Evolutionary conservation across 176 grass and related monocot genomes (phyloP).

Genomic region (Triticum dicoccoides): DNA sequence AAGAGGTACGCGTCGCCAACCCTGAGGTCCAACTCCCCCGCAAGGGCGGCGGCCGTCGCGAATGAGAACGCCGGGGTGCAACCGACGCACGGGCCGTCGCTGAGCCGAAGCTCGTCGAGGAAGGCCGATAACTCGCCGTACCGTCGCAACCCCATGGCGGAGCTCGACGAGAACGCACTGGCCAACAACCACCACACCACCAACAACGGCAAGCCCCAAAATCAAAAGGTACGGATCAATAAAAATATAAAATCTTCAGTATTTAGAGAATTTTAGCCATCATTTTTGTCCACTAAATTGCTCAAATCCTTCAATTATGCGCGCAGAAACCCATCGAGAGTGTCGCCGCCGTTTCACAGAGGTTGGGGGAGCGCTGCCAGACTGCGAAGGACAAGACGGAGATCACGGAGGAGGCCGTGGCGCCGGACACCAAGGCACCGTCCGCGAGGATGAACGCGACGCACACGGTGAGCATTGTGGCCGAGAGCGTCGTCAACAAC

Average conservation of each 20-base stretch:
- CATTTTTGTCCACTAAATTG: not conserved
- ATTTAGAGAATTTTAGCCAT: not conserved
- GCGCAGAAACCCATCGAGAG: slow-evolving; percentile 33
- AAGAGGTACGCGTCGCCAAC: slow-evolving; percentile 70
- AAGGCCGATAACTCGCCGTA: slow-evolving; percentile 75
- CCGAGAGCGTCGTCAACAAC: slow-evolving; percentile 44
- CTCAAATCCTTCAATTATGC: not conserved
- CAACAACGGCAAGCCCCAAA: slow-evolving; percentile 46
- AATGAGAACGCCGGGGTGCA: slow-evolving; percentile 49
- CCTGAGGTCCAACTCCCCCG: slow-evolving; percentile 61
- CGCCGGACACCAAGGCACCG: slow-evolving; percentile 22
- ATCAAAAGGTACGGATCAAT: slow-evolving; percentile 53
- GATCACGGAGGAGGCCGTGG: slow-evolving; percentile 1
- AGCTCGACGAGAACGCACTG: slow-evolving; percentile 66
- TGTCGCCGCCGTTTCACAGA: slow-evolving; percentile 11
- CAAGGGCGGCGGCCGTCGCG: slow-evolving; percentile 23
- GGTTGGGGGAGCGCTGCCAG: not conserved
- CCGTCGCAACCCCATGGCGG: slow-evolving; percentile 74
- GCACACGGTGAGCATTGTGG: slow-evolving; percentile 43
- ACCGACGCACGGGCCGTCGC: slow-evolving; percentile 41
- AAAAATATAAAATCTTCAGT: not conserved
- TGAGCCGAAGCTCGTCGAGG: slow-evolving; percentile 80
- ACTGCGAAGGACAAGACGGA: slow-evolving; percentile 11
- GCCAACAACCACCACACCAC: not conserved
- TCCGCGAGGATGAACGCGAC: slow-evolving; percentile 41